Conservation (phyloP, 441 rosid genomes). For the Syzygium malaccense region DNA sequence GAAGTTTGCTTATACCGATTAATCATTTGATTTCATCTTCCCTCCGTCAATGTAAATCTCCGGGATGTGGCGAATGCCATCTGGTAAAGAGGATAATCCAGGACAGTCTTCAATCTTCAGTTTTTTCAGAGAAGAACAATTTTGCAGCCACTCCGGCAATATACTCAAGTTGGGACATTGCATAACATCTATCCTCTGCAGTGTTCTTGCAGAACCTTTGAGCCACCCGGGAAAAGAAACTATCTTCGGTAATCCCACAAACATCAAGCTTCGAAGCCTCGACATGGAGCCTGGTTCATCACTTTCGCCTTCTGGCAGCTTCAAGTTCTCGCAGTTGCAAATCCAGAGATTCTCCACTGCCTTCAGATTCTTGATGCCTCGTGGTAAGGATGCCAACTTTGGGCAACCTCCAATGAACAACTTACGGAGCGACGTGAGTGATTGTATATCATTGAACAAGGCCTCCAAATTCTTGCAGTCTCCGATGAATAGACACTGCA, state of each 20-base stretch:
- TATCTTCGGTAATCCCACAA: neutral
- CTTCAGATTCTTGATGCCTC: neutral
- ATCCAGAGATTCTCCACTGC: slow-evolving; percentile 1
- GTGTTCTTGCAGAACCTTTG: neutral
- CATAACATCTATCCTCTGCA: neutral
- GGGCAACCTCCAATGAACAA: slow-evolving; percentile 5
- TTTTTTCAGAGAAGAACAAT: neutral
- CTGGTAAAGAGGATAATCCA: neutral
- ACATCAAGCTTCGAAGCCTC: neutral
- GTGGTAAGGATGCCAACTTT: neutral
- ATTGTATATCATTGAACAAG: neutral
- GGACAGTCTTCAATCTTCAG: neutral
- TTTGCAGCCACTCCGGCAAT: neutral
- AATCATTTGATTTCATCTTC: neutral
- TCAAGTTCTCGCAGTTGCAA: neutral
- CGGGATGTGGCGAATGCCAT: slow-evolving; percentile 1
- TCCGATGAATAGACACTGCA: neutral
- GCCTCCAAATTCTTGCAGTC: neutral
- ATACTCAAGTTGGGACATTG: neutral
- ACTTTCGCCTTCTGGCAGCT: neutral
- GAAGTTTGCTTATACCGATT: neutral
- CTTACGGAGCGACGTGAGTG: neutral
- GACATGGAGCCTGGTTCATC: neutral
- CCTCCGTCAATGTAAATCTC: neutral
- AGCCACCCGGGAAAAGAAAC: neutral